Evolutionary conservation across 208 protist genomes (phyloP), one percentile per base, ranked within the genome.

Genomic region (Baffinella frigidus): DNA sequence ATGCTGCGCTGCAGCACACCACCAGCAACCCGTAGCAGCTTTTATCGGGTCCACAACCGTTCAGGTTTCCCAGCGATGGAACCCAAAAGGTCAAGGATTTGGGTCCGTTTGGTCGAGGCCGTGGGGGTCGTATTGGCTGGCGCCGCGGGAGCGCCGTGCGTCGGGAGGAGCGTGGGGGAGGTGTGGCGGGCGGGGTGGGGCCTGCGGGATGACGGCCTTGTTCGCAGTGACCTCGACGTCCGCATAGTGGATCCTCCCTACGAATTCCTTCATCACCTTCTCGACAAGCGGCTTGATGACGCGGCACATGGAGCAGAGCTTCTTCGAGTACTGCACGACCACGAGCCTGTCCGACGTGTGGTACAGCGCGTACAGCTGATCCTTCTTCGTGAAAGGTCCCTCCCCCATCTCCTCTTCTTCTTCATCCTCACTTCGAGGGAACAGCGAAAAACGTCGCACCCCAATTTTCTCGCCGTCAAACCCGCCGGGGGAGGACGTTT

Each of bases 271-370:
- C 3, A 87, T 20, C 11, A 87, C 77, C 61, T 67, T 4, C 0
- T 87, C 27, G 39, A 87, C 1, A 17, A 87, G 39, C n/a, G 77
- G 77, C 36, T 41, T 30, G 20, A 87, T 9, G 33, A 87, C 77
- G 14, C 50, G 17, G 77, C 77, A 87, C 77, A 87, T 87, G 3
- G 77, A 56, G 36, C 77, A 87, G 20, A 17, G 27, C 77, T 45
- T 20, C 14, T 87, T 68, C n/a, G 30, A 87, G 77, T 87, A 87
- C 5, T 87, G 20, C 20, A 87, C 77, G 24, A 87, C 35, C 48
- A 87, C 3, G 17, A 87, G 39, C 20, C 44, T 11, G 50, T 67
- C 50, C 3, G 77, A 87, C 1, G 30, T 43, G 36, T 87, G 77
- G 77, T 87, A 87, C 35, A 87, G 39, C n/a, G n/a, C n/a, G n/a